Evolutionary conservation across 2,329 filamentous ascomycete genomes (phyloP).

Genomic region (Microascus cirrosus): DNA sequence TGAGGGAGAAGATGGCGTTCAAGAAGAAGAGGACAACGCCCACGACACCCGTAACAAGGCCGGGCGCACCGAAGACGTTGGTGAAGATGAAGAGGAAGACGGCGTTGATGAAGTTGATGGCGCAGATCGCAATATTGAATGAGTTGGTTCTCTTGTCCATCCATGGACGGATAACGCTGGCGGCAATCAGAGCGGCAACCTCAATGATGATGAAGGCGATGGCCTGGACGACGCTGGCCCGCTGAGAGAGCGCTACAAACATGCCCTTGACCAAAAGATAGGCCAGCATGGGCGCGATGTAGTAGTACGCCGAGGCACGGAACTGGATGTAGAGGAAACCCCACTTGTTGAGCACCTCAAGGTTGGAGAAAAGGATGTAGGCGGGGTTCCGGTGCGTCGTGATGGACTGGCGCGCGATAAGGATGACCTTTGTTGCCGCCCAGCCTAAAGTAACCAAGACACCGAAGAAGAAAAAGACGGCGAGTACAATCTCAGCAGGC

Average conservation of each 20-base stretch:
- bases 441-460: slow-evolving; percentile 69
- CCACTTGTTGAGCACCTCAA: slow-evolving; percentile 92
- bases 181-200: slow-evolving; percentile 61
- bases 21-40: slow-evolving; percentile 82
- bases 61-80: slow-evolving; percentile 72
- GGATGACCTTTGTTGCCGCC: slow-evolving; percentile 83
- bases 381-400: slow-evolving; percentile 91
- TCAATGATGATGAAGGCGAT: slow-evolving; percentile 78
- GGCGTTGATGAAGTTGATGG: slow-evolving; percentile 81
- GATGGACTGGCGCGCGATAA: slow-evolving; percentile 79
- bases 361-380: slow-evolving; percentile 93
- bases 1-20: slow-evolving; percentile 73
- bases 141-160: slow-evolving; percentile 99
- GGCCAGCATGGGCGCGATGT: slow-evolving; percentile 66
- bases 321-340: slow-evolving; percentile 97
- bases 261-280: slow-evolving; percentile 83
- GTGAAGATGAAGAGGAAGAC: slow-evolving; percentile 87
- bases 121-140: slow-evolving; percentile 88
- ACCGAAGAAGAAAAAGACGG: slow-evolving; percentile 78
- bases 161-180: slow-evolving; percentile 78
- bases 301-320: slow-evolving; percentile 91
- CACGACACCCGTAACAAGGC: slow-evolving; percentile 75
- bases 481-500: slow-evolving; percentile 72
- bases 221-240: slow-evolving; percentile 60
- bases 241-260: slow-evolving; percentile 76